Conservation (phyloP, 2,329 filamentous ascomycete genomes). For the Lecanicillium sp. region DNA sequence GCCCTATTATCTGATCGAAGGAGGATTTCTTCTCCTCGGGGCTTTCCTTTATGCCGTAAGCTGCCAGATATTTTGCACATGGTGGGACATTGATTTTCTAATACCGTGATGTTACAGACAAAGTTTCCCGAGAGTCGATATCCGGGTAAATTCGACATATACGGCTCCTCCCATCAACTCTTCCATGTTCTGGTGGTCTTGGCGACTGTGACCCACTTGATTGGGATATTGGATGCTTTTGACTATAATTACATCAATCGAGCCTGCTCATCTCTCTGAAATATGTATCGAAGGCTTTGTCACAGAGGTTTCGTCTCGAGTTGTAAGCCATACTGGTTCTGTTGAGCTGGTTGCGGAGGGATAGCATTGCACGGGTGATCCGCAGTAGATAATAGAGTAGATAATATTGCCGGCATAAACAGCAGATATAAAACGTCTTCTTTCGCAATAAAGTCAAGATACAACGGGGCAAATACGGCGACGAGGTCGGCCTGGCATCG, state of each 20-base stretch:
- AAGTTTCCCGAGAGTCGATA: constrained; percentile 5
- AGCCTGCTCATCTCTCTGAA: constrained; percentile 2
- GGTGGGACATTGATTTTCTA: constrained; percentile 8
- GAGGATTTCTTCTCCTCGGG: constrained; percentile 25
- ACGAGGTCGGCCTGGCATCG: no score
- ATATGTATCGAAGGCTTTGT: no score
- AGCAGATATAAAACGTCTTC: no score
- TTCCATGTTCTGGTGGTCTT: constrained; percentile 6
- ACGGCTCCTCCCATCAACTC: constrained; percentile 4
- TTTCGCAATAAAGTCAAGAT: no score
- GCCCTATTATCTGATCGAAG: constrained; percentile 17
- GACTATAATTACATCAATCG: constrained; percentile 4
- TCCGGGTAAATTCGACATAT: constrained; percentile 7
- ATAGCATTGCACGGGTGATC: no score
- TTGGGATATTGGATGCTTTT: constrained; percentile 7
- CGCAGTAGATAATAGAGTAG: no score
- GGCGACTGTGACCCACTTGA: constrained; percentile 6
- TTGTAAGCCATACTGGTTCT: no score
- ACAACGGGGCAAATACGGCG: no score
- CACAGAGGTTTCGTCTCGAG: no score
- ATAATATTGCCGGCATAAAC: no score
- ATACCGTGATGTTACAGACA: constrained; percentile 8
- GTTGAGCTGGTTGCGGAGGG: no score
- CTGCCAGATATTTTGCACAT: constrained; percentile 10
- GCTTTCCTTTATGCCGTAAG: constrained; percentile 30